These are phyloP conservation scores for Scutellaria barbata DNA, from an alignment of 257 asterid genomes.

Conservation along the genomic window DNA sequence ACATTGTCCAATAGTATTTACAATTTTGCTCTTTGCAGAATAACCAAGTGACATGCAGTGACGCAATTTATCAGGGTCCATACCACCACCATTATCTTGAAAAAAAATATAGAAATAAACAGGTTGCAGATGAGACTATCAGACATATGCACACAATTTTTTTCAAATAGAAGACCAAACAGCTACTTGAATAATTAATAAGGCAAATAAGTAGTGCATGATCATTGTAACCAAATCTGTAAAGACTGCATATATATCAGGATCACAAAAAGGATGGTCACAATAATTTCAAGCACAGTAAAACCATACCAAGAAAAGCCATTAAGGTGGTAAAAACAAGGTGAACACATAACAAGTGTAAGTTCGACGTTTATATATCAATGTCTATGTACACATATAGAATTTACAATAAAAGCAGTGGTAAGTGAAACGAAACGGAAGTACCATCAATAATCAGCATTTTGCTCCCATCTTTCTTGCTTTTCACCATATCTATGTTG, in stretches of 20 bases:
- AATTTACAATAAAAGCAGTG: background rate
- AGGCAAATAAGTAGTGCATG: background rate
- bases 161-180: background rate
- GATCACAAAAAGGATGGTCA: background rate
- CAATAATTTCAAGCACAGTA: conserved; percentile 10
- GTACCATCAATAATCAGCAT: conserved; percentile 92
- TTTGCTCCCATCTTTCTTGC: conserved; percentile 79
- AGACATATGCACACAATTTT: background rate
- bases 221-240: background rate
- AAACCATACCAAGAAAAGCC: conserved; percentile 15
- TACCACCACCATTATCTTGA: conserved; percentile 95
- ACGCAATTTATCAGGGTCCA: conserved; percentile 90
- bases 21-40: conserved; percentile 82
- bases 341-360: background rate
- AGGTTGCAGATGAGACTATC: conserved; percentile 9
- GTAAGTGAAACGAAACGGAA: conserved; percentile 18
- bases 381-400: background rate
- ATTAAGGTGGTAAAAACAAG: conserved; percentile 5
- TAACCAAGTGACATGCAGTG: conserved; percentile 99
- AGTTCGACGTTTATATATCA: background rate
- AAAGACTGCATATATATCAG: background rate
- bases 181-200: background rate
- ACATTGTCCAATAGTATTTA: conserved; percentile 95
- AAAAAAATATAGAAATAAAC: conserved; percentile 17
- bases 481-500: conserved; percentile 72